These are phyloP conservation scores for Ceratonia siliqua DNA, from an alignment of 306 rosid species.

Conservation along the genomic window DNA sequence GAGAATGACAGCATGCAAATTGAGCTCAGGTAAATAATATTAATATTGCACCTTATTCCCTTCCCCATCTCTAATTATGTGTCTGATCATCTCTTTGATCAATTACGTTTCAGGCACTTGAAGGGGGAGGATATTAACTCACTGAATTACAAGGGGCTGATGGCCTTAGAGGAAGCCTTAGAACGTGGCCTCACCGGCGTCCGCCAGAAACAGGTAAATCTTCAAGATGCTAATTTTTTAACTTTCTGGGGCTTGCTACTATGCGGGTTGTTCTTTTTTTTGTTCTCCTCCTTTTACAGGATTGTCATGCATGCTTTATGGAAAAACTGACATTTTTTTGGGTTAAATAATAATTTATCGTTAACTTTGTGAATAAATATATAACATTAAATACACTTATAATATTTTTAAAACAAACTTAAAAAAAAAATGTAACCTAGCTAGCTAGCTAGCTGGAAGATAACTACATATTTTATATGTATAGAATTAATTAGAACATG, in stretches of 20 bases:
- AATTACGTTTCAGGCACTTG: slow-evolving; percentile 54
- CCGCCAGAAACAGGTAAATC: slow-evolving; percentile 46
- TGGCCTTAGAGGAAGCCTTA: slow-evolving; percentile 48
- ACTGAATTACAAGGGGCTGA: slow-evolving; percentile 49
- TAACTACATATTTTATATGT: no score
- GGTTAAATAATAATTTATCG: no score
- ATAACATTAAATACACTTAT: not conserved
- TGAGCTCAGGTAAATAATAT: slow-evolving; percentile 51
- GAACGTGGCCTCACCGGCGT: slow-evolving; percentile 49
- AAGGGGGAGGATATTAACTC: slow-evolving; percentile 65
- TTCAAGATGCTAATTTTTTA: not conserved
- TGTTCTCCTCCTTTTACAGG: no score
- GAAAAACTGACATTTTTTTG: no score
- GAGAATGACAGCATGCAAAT: slow-evolving; percentile 79
- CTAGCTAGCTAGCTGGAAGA: no score
- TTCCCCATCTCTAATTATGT: not conserved
- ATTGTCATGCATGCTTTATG: no score
- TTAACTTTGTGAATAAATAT: no score
- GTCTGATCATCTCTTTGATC: not conserved
- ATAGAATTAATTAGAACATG: not conserved
- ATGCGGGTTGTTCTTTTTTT: not conserved
- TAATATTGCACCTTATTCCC: not conserved
- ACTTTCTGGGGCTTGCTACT: not conserved
- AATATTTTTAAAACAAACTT: not conserved
- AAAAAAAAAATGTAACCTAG: not conserved